Percentiles rank a stretch among this genome's conserved stretches.
Conservation (phyloP, 345 rosid genomes). For the Eucalyptus shirleyi region DNA sequence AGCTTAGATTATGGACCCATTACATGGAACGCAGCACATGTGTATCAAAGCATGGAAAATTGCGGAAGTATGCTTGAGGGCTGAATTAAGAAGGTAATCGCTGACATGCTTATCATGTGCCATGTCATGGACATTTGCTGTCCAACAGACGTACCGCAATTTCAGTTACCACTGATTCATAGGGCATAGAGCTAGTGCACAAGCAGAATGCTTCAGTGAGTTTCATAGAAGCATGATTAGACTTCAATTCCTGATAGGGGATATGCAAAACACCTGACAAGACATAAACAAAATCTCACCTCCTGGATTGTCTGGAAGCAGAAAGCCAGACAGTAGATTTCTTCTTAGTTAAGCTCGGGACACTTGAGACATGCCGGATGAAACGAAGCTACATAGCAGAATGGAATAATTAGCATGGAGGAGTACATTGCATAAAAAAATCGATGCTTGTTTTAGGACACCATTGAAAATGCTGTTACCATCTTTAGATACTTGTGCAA, state of each 20-base stretch:
- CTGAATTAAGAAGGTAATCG: background rate
- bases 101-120: background rate
- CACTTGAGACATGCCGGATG: conserved; percentile 46
- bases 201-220: background rate
- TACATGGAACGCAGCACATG: background rate
- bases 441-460: background rate
- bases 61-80: background rate
- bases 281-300: conserved; percentile 20
- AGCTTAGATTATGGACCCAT: background rate
- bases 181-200: background rate
- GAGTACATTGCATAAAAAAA: background rate
- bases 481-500: background rate
- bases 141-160: background rate
- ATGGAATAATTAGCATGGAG: background rate
- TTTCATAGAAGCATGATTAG: background rate
- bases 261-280: background rate
- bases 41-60: background rate
- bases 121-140: background rate
- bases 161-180: background rate
- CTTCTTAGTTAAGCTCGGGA: conserved; percentile 15
- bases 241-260: background rate
- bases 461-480: background rate
- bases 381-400: conserved; percentile 52
- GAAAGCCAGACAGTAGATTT: conserved; percentile 9
- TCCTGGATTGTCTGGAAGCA: conserved; percentile 10